Percentiles rank a stretch among this genome's conserved stretches.
Evolutionary conservation across 192 early-diverging fungal species (phyloP).

Genomic region (Oehlia diaphana): DNA sequence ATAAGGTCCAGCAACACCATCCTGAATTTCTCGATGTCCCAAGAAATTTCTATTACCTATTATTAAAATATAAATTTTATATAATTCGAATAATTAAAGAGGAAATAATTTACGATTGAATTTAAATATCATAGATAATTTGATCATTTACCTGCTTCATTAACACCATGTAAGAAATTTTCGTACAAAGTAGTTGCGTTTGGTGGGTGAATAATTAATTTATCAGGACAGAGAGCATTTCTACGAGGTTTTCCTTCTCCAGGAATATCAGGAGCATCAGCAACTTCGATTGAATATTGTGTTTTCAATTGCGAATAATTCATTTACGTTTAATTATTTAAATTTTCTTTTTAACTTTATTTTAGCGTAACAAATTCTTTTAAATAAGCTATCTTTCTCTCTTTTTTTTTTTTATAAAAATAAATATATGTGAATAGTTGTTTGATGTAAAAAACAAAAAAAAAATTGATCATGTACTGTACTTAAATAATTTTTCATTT

Average conservation of each 20-base stretch:
- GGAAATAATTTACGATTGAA: too few species aligned
- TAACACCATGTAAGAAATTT: conserved; percentile 70
- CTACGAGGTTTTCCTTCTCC: conserved; percentile 61
- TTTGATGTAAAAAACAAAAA: too few species aligned
- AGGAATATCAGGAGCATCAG: conserved; percentile 44
- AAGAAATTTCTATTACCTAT: conserved; percentile 1
- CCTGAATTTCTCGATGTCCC: conserved; percentile 58
- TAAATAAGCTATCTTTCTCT: too few species aligned
- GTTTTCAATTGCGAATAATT: too few species aligned
- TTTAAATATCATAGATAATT: not conserved
- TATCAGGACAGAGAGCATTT: conserved; percentile 52
- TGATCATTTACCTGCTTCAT: conserved; percentile 54
- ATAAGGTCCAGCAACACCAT: conserved; percentile 48
- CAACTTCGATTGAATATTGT: conserved; percentile 42
- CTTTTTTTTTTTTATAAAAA: too few species aligned
- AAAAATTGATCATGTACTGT: too few species aligned
- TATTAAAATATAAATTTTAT: not conserved
- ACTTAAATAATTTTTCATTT: too few species aligned
- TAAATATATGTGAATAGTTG: too few species aligned
- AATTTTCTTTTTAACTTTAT: too few species aligned
- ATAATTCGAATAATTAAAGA: too few species aligned
- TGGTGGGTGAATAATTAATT: conserved; percentile 52
- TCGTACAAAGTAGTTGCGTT: conserved; percentile 72
- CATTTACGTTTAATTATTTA: too few species aligned
- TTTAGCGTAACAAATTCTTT: too few species aligned